Conservation (phyloP, 768 basidiomycete genomes). For the Amanita exitialis region DNA sequence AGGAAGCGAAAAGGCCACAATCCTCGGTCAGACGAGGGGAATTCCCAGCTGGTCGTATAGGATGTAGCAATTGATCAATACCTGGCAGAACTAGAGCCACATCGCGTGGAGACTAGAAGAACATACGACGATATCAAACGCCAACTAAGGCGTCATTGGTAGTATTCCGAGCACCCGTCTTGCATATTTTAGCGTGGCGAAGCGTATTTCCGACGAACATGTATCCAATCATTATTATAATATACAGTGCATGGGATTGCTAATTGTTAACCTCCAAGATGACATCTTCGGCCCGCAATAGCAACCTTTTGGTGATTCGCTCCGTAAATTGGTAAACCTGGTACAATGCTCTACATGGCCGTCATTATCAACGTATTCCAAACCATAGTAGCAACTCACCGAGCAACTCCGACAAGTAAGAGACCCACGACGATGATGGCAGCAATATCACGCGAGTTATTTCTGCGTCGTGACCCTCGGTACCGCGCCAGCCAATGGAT, state of each 20-base stretch:
- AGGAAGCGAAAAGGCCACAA: slow-evolving; percentile 66
- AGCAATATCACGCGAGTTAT: slow-evolving; percentile 50
- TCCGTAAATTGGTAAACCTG: slow-evolving; percentile 63
- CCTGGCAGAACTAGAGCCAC: slow-evolving; percentile 55
- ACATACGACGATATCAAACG: slow-evolving; percentile 65
- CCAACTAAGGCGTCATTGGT: slow-evolving; percentile 66
- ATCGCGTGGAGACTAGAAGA: slow-evolving; percentile 49
- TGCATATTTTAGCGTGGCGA: neutral
- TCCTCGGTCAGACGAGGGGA: slow-evolving; percentile 51
- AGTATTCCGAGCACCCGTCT: slow-evolving; percentile 6
- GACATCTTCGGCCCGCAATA: slow-evolving; percentile 68
- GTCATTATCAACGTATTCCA: slow-evolving; percentile 7
- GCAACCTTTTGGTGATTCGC: slow-evolving; percentile 42
- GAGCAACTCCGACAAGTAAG: slow-evolving; percentile 50
- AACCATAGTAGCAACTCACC: slow-evolving; percentile 27
- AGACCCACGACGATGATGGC: slow-evolving; percentile 56
- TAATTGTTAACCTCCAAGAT: slow-evolving; percentile 56
- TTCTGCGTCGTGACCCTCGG: slow-evolving; percentile 44
- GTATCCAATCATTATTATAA: neutral
- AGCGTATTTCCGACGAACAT: neutral
- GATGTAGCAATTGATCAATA: slow-evolving; percentile 69
- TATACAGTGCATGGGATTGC: slow-evolving; percentile 14
- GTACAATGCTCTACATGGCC: slow-evolving; percentile 46
- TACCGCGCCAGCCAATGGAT: slow-evolving; percentile 64
- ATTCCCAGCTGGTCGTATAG: slow-evolving; percentile 71